Conservation (phyloP, 305 asterid genomes). For the Fraxinus latifolia region DNA sequence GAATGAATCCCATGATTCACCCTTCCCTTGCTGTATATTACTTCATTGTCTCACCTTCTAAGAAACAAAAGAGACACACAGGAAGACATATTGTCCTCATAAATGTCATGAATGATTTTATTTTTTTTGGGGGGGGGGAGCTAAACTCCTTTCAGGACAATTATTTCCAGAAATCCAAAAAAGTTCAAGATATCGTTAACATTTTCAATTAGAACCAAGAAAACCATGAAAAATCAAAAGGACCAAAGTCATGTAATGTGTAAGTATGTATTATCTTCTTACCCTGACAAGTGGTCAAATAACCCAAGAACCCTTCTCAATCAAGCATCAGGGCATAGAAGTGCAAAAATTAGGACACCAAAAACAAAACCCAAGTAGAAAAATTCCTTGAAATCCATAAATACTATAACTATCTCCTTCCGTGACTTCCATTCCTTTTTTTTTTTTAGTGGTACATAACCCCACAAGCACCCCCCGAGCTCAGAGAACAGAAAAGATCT, state of each 20-base stretch:
- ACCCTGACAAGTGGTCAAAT: background rate
- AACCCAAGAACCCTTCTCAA: background rate
- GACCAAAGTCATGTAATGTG: background rate
- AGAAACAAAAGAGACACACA: background rate
- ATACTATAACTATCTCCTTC: background rate
- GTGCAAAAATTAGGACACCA: background rate
- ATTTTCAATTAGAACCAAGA: background rate
- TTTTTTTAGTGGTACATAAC: background rate
- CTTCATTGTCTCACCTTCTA: background rate
- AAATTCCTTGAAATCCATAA: background rate
- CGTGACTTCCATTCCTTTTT: background rate
- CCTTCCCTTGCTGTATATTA: background rate
- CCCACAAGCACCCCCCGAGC: background rate
- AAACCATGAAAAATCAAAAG: background rate
- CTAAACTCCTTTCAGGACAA: background rate
- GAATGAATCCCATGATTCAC: background rate
- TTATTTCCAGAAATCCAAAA: background rate
- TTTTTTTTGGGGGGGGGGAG: background rate
- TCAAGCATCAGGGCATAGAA: background rate
- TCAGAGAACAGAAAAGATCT: background rate
- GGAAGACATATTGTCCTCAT: background rate
- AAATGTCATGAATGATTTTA: background rate
- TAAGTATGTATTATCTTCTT: background rate
- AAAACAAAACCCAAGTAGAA: background rate
- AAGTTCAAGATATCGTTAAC: background rate